phyloP scores from a whole-genome alignment of 176 grass and related monocot species.

The Pontederia paniculata region DNA sequence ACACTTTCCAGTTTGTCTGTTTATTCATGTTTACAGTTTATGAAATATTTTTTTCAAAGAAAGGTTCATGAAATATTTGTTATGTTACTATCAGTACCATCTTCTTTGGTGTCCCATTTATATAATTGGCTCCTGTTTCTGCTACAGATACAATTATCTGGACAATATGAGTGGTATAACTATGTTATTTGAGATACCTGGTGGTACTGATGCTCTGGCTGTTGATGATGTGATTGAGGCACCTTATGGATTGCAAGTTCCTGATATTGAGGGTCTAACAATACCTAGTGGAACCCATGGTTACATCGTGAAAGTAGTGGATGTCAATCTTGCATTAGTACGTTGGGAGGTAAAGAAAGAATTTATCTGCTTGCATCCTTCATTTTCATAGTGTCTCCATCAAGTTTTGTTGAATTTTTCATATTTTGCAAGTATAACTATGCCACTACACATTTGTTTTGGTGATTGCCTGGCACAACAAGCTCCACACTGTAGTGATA shows the following conservation, averaged over 20 bases:
- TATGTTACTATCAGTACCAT: neutral
- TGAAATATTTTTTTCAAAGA: too few species aligned
- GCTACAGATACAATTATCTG: slow-evolving; percentile 65
- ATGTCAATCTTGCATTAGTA: slow-evolving; percentile 51
- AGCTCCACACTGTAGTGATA: too few species aligned
- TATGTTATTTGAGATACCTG: slow-evolving; percentile 47
- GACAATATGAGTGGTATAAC: slow-evolving; percentile 83
- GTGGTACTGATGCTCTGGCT: slow-evolving; percentile 20
- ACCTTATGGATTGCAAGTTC: slow-evolving; percentile 41
- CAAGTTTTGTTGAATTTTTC: neutral
- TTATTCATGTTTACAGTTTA: too few species aligned
- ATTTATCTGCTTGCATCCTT: neutral
- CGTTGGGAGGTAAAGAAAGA: slow-evolving; percentile 67
- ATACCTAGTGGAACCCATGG: slow-evolving; percentile 66
- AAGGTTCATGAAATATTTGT: neutral
- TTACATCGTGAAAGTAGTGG: slow-evolving; percentile 52
- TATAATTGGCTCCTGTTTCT: neutral
- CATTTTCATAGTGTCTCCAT: neutral
- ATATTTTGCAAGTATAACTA: too few species aligned
- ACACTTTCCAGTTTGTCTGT: too few species aligned
- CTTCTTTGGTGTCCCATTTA: neutral
- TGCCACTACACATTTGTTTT: too few species aligned
- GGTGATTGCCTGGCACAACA: too few species aligned
- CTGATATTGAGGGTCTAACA: slow-evolving; percentile 49
- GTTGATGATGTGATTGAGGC: slow-evolving; percentile 42